A percentile compares a stretch with the other conserved stretches of the same genome.
Evolutionary conservation across 1,284 basidiomycete genomes (phyloP).

Genomic region (Boletus austroedulis): DNA sequence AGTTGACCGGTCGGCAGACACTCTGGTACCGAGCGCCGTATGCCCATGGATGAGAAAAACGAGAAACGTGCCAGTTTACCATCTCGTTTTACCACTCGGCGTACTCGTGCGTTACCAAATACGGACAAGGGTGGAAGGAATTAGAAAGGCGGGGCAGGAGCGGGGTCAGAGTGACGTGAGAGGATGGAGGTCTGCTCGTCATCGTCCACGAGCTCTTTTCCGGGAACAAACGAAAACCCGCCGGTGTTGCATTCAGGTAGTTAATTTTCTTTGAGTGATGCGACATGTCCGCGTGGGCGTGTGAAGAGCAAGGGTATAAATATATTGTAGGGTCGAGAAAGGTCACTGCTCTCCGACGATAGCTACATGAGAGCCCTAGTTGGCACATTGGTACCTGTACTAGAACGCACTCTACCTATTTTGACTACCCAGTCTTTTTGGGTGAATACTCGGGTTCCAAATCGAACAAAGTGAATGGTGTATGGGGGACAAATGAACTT

Average conservation of each 20-base stretch:
- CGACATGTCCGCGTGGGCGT: conserved; percentile 7
- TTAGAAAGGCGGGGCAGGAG: background rate
- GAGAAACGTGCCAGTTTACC: background rate
- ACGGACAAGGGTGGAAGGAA: no score
- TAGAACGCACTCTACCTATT: background rate
- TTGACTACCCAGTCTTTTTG: background rate
- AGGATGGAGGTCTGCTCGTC: background rate
- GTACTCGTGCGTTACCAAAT: background rate
- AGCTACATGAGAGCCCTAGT: background rate
- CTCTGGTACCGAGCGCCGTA: background rate
- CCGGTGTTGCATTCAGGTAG: background rate
- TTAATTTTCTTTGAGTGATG: background rate
- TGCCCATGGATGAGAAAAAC: background rate
- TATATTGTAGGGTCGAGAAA: no score
- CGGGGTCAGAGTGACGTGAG: conserved; percentile 5
- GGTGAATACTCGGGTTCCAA: background rate
- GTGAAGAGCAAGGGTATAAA: background rate
- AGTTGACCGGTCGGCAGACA: no score
- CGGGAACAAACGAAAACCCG: background rate
- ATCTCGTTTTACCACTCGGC: background rate
- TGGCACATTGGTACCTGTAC: background rate
- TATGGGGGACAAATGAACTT: background rate
- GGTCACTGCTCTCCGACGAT: no score
- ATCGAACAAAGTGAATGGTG: background rate
- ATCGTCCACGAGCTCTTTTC: background rate